Base-by-base conservation (phyloP, 1,139 yeast genomes). In the Pichia sp. region DNA sequence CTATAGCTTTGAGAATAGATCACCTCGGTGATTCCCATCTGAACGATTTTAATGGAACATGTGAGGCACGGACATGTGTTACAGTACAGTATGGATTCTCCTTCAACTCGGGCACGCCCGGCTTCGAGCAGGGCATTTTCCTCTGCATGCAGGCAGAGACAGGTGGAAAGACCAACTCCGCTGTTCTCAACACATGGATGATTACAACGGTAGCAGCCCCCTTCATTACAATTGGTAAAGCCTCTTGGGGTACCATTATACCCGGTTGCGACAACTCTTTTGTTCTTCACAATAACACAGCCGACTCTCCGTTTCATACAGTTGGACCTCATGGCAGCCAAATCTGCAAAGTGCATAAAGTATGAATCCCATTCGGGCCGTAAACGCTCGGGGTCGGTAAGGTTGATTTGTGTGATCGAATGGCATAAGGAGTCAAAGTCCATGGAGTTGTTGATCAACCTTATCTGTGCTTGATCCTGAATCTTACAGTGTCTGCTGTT, bases 251-350 rank as follows among this genome's bases (percentile, higher is more conserved):
- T 93, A 1, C 99, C 99, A 66, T 93, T 93, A 70, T 95, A 93
- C 0, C 99, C 99, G 0, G 99, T 93, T 1, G 99, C 95, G 34
- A 95, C 79, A 40, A 93, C 96, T 54, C 97, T 75, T 50, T 82
- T 83, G 54, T 89, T 95, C 53, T 92, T 78, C 1, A 90, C 97
- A 34, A 93, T 80, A 2, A 95, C 98, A 70, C 98, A 92, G 0
- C 99, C 99, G 1, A 93, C 99, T 57, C 96, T 77, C 56, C 99
- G 77, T 69, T 93, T 95, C 99, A 93, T 95, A 72, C 99, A 95
- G 64, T 93, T 95, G 40, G 95, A 85, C 61, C 99, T 75, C 53
- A 85, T 76, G 0, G 99, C 96, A 0, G 99, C 99, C 64, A 95
- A 77, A 61, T 89, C 92, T 0, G 99, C 98, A 56, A 93, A 73